Base-by-base conservation (phyloP, 208 protist species). In the Endotrypanum monterogeii region DNA sequence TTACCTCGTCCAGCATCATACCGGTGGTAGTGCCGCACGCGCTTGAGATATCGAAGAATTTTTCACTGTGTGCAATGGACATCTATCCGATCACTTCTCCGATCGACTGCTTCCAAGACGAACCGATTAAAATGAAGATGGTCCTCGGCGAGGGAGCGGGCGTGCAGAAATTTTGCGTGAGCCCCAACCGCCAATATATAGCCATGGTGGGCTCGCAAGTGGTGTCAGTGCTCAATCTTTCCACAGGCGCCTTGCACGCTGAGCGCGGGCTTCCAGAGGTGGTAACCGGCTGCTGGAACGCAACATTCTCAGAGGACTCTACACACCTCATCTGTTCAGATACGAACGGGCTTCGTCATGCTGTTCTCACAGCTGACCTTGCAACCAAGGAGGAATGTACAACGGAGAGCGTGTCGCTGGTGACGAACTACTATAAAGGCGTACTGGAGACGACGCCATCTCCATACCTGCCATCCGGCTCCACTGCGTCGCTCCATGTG, bases 121-220 rank as follows among this genome's bases (percentile, higher is more conserved):
- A 93, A 39, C 80, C 71, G 12, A 66, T 74, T 28, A 81, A 74
- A 63, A 76, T 94, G 58, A 75, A 81, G 60, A 67, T 93, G 30
- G 74, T 84, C 78, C 73, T 97, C 0, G 71, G 83, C 39, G 90
- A 97, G 70, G 87, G 85, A n/a, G 78, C 73, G 12, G 82, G 72
- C 32, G 84, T 92, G 73, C 76, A 85, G 71, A 84, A 78, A 52
- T 94, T 97, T 65, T 94, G 89, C 76, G 86, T 95, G 25, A 93
- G 85, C 60, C 84, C 84, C n/a, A 86, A 87, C 67, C 80, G 83
- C 8, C 68, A 79, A 35, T 76, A 85, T 28, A 76, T 97, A 51
- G 85, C 88, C 30, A 74, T 84, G 6, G 90, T 88, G 25, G 90
- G 88, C 18, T 39, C 72, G 67, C 78, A 76, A 32, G 76, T 78